Base-by-base conservation (phyloP, 805 yeast species). In the Teunomyces tritomae region DNA sequence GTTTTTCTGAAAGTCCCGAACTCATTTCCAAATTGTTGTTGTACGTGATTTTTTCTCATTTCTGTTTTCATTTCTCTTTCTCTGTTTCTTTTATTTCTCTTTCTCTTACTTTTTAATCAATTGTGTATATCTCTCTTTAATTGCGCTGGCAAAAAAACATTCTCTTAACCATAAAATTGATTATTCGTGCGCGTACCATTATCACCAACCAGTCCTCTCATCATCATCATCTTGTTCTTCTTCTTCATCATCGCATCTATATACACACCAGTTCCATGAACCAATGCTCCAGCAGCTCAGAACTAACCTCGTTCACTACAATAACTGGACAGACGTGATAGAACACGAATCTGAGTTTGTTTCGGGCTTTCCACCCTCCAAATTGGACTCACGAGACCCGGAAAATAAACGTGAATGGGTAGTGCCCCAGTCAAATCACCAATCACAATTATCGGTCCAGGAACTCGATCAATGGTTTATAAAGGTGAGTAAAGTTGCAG, bases 291-390 rank as follows among this genome's bases (percentile, higher is more conserved):
- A 65, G 14, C 71, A 68, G 43, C 79, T 78, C 11, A 53, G 59
- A 32, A 53, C 64, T 26, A 76, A 78, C 54, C 63, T 79, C n/a
- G 65, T 67, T 11, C 73, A 77, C 49, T 72, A 75, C 47, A 66
- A 68, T 48, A 58, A 67, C 11, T 79, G 84, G 84, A 61, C 70
- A 0, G 51, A 62, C 3, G 77, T 77, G 8, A 40, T 52, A 17
- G 48, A 48, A 4, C 56, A 64, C 29, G 49, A 28, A 13, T 28
- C 37, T 5, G 39, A 36, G 9, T 44, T 64, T 5, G 48, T 71
- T 9, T 58, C 59, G 17, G 78, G 77, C 3, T 24, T 39, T 14
- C 73, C 74, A 13, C 70, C 74, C 0, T 46, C 51, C 4, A 57
- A 58, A 35, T 49, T 60, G 24, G 62, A 59, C 32, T 62, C 67